A percentile compares a stretch with the other conserved stretches of the same genome.
Evolutionary conservation across 148 eudicot species (phyloP).

Genomic region (Cornus controversa): DNA sequence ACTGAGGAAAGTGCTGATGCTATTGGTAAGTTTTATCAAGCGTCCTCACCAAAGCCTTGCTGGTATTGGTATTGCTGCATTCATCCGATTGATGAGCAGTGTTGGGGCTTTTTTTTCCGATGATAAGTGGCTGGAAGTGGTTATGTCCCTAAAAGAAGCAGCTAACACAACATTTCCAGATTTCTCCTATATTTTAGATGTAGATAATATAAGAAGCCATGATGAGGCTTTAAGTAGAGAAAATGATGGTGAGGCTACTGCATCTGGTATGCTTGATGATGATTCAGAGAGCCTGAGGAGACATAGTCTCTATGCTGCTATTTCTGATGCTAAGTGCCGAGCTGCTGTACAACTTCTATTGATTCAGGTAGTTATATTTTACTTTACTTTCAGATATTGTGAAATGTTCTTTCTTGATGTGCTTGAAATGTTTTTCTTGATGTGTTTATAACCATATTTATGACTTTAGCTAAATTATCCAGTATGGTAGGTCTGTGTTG

Average conservation of each 20-base stretch:
- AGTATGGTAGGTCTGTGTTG: slow-evolving; percentile 7
- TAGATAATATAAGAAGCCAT: slow-evolving; percentile 35
- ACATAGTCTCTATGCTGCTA: slow-evolving; percentile 52
- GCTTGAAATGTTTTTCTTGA: slow-evolving; percentile 3
- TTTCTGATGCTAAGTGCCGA: slow-evolving; percentile 79
- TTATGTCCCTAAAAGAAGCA: slow-evolving; percentile 79
- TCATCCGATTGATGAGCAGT: slow-evolving; percentile 90
- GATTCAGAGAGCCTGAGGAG: slow-evolving; percentile 55
- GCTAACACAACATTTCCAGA: slow-evolving; percentile 80
- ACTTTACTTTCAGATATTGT: slow-evolving; percentile 10
- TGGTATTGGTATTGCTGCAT: slow-evolving; percentile 97
- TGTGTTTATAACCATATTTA: background rate
- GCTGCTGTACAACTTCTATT: slow-evolving; percentile 89
- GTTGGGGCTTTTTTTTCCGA: slow-evolving; percentile 87
- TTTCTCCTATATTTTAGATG: slow-evolving; percentile 61
- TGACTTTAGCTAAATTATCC: background rate
- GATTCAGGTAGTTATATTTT: slow-evolving; percentile 63
- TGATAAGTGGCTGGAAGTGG: slow-evolving; percentile 96
- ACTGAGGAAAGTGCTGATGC: slow-evolving; percentile 71
- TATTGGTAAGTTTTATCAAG: slow-evolving; percentile 84
- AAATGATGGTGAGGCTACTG: slow-evolving; percentile 45
- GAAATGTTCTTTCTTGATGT: slow-evolving; percentile 2
- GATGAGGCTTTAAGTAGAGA: slow-evolving; percentile 44
- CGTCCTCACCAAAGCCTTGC: slow-evolving; percentile 99
- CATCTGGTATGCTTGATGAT: slow-evolving; percentile 36